A percentile compares a stretch with the other conserved stretches of the same genome.
These are phyloP conservation scores for Ophiosphaerella korrae DNA, from an alignment of 2,329 filamentous ascomycete genomes.

Conservation along the genomic window DNA sequence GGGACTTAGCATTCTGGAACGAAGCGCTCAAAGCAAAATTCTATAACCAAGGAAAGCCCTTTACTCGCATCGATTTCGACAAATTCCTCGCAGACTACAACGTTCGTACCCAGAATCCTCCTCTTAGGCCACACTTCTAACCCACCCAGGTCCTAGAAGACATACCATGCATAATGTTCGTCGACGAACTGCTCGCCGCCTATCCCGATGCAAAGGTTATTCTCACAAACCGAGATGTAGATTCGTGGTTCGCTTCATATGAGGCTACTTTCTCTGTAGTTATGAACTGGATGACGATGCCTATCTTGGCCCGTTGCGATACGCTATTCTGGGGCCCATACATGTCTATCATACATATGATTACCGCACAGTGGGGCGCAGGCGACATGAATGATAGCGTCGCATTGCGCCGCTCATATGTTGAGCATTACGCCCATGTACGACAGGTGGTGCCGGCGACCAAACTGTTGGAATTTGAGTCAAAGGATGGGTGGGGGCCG, in stretches of 20 bases:
- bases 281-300: not conserved
- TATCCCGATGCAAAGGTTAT: conserved; percentile 25
- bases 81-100: conserved; percentile 68
- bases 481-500: conserved; percentile 10
- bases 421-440: not conserved
- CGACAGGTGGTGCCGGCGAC: conserved; percentile 15
- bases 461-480: conserved; percentile 9
- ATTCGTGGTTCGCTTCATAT: conserved; percentile 3
- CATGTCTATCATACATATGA: not conserved
- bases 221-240: conserved; percentile 16
- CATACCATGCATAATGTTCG: conserved; percentile 71
- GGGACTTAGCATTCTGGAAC: not conserved
- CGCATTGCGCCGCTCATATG: not conserved
- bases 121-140: conserved; percentile 41
- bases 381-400: not conserved
- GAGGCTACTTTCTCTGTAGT: not conserved
- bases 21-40: conserved; percentile 55
- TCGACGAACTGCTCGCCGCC: conserved; percentile 48
- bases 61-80: conserved; percentile 71
- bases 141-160: conserved; percentile 54
- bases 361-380: not conserved
- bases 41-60: conserved; percentile 61
- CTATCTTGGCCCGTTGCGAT: not conserved
- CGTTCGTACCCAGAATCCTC: conserved; percentile 42
- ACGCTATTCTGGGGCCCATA: not conserved